Evolutionary conservation across 257 asterid genomes (phyloP), one percentile per base, ranked within the genome.

Genomic region (Nicotiana benthamiana): DNA sequence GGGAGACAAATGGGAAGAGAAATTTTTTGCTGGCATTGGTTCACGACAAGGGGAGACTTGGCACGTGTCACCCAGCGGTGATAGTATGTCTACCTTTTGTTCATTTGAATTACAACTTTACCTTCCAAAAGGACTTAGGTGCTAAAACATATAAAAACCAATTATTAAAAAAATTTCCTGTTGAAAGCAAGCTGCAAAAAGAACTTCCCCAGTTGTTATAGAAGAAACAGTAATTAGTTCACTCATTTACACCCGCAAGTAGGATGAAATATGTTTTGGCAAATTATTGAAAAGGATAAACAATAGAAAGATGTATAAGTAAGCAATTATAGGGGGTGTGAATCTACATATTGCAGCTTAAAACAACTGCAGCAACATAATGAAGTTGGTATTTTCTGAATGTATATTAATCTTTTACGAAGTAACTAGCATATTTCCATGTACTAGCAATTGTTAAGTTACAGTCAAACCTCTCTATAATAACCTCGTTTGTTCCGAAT

Each of bases 1-100:
- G 99, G 99, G 99, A 82, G 99, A 96, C 86, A 96, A 96, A 84
- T 96, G 99, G 99, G 99, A 96, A 88, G 99, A 96, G 24, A 96
- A 88, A 83, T 96, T 96, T 83, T 94, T 92, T 64, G 87, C 93
- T 81, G 97, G 96, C 85, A 93, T 96, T 82, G 99, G 99, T 79
- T 91, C 98, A 2, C 93, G 99, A 51, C 99, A 94, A 87, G 99
- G 99, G 60, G 99, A 96, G 89, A 96, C 99, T 9, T 96, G 99
- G 99, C 98, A 94, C 66, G 94, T 90, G 82, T 87, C 95, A 28
- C 97, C 97, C 17, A 78, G 80, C 30, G 86, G 83, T 83, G 93
- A 93, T 82, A 91, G 99, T 95, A 92, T 5, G 94, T 84, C 61
- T 74, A 24, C 61, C 40, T 74, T 20, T 30, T 26, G 12, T 48